Conservation (phyloP, 148 eudicot species). For the Rhododendron williamsianum region DNA sequence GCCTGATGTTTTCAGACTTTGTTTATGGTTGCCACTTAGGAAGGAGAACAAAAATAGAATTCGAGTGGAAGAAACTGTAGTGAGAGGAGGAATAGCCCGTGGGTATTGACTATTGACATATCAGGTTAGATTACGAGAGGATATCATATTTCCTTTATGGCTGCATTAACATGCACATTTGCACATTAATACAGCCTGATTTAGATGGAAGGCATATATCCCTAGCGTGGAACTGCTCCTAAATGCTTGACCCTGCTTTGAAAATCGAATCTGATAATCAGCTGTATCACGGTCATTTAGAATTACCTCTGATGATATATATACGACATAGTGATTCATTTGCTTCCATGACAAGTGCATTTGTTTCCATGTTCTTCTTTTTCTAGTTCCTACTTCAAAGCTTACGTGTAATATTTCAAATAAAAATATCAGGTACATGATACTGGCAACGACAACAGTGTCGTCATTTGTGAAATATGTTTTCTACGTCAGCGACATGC, state of each 20-base stretch:
- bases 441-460: slow-evolving; percentile 88
- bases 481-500: slow-evolving; percentile 88
- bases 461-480: slow-evolving; percentile 80
- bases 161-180: neutral
- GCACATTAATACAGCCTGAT: neutral
- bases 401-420: neutral
- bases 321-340: neutral
- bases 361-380: neutral
- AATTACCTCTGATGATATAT: neutral
- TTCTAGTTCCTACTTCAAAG: slow-evolving; percentile 1
- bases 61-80: neutral
- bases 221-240: neutral
- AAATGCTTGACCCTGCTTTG: neutral
- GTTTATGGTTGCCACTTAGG: neutral
- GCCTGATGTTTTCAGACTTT: neutral
- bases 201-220: neutral
- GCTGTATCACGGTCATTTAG: neutral
- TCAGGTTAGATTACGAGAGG: neutral
- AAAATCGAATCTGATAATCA: neutral
- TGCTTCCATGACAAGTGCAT: neutral
- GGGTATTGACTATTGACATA: neutral
- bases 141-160: neutral
- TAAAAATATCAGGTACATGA: slow-evolving; percentile 68
- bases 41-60: neutral
- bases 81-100: neutral